Evolutionary conservation across 2,329 filamentous ascomycete genomes (phyloP).

Genomic region (Pseudocercospora macadamiae): DNA sequence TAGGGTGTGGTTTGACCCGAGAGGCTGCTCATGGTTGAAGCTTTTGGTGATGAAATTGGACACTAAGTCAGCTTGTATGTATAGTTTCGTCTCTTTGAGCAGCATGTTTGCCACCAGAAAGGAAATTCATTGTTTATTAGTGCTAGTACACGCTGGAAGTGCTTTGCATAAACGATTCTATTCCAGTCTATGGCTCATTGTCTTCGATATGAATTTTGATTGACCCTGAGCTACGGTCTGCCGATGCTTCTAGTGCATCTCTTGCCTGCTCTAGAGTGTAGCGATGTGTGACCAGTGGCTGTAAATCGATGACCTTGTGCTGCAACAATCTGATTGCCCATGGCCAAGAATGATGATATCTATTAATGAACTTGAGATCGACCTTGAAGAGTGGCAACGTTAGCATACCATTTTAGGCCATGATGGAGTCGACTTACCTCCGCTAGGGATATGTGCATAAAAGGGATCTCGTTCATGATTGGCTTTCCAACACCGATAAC

Average conservation of each 20-base stretch:
- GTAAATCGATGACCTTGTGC: slow-evolving; percentile 63
- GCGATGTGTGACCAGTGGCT: slow-evolving; percentile 64
- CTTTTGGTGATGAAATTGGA: too few relatives aligned
- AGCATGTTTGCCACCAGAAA: too few relatives aligned
- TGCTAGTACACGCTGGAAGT: too few relatives aligned
- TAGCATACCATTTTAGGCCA: neutral
- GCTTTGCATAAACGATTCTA: neutral
- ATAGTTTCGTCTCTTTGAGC: too few relatives aligned
- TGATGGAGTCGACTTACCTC: slow-evolving; percentile 17
- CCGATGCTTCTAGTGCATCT: slow-evolving; percentile 59
- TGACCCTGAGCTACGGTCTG: slow-evolving; percentile 56
- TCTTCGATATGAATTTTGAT: slow-evolving; percentile 67
- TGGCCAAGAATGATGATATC: slow-evolving; percentile 72
- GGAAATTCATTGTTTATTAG: too few relatives aligned
- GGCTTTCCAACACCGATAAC: slow-evolving; percentile 41
- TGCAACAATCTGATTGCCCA: slow-evolving; percentile 64
- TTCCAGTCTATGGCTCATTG: slow-evolving; percentile 12
- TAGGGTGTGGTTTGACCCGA: neutral
- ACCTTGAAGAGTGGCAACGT: slow-evolving; percentile 43
- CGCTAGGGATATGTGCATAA: slow-evolving; percentile 42
- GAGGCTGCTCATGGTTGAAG: neutral
- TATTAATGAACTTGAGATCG: slow-evolving; percentile 70
- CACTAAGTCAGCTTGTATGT: too few relatives aligned
- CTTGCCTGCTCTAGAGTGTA: slow-evolving; percentile 65
- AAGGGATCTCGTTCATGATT: slow-evolving; percentile 41